Evolutionary conservation across 768 basidiomycete species (phyloP).

Genomic region (Boletus rubescentipes): DNA sequence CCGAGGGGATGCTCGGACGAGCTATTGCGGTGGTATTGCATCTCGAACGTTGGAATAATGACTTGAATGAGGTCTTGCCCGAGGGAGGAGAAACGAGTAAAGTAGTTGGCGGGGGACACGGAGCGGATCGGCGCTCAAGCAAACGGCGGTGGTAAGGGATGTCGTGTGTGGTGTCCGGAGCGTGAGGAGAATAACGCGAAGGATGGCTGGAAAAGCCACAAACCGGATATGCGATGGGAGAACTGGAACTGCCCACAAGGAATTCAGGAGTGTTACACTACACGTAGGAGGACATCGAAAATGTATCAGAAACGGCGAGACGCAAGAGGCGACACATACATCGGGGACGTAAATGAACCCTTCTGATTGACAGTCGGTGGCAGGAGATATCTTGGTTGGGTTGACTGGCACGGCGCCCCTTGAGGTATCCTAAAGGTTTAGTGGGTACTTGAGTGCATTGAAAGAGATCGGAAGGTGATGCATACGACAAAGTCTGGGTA

Average conservation of each 20-base stretch:
- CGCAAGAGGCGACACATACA: constrained; percentile 14
- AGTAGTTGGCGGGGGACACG: constrained; percentile 12
- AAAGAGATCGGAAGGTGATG: not conserved
- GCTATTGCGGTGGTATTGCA: constrained; percentile 19
- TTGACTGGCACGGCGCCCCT: not conserved
- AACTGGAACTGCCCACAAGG: constrained; percentile 31
- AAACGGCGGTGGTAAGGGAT: constrained; percentile 9
- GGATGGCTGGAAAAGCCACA: constrained; percentile 31
- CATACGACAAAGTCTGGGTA: constrained; percentile 13
- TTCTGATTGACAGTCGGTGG: constrained; percentile 1
- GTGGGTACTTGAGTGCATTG: not conserved
- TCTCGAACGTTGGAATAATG: constrained; percentile 29
- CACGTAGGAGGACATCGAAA: not conserved
- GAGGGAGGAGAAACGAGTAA: constrained; percentile 15
- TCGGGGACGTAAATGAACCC: constrained; percentile 31
- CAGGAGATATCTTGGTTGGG: not conserved
- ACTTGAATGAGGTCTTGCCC: constrained; percentile 24
- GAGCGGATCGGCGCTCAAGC: constrained; percentile 19
- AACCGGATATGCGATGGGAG: constrained; percentile 31
- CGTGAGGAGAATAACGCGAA: constrained; percentile 7
- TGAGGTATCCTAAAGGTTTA: constrained; percentile 12
- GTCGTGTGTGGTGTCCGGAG: constrained; percentile 1
- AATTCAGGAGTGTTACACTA: constrained; percentile 31
- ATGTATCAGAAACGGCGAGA: not conserved
- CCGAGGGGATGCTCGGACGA: constrained; percentile 13